Base-by-base conservation (phyloP, 2,329 filamentous ascomycete species). In the Colletotrichum coccodes region DNA sequence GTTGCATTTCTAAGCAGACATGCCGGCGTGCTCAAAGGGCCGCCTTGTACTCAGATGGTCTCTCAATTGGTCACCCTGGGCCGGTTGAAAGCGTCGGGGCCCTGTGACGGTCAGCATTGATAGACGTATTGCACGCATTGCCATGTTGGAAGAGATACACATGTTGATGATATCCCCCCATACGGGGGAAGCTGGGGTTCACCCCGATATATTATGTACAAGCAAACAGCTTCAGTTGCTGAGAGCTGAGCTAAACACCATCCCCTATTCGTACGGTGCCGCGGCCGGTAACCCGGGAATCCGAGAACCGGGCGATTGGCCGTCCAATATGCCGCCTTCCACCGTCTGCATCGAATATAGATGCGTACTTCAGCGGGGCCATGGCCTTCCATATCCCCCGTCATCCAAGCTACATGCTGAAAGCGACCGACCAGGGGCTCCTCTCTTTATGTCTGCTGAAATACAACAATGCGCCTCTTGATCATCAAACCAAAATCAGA, bases 351-450 rank as follows among this genome's bases (percentile, higher is more conserved):
- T 69, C 46, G 44, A 67, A 63, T 36, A 28, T 34, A 40, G 30
- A 54, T 63, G 67, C 63, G 42, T 52, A 44, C 61, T 52, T 40
- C 40, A 5, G 36, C 26, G 21, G 18, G 28, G 38, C 28, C 49
- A 32, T 36, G 50, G 44, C 38, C 63, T 26, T 52, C 65, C 52
- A 40, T 47, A n/a, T 64, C 53, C 46, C 60, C 34, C 62, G 12
- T 68, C 63, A 68, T 68, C 67, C 64, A 68, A 70, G 67, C 50
- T 58, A 68, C 64, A 68, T 68, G 64, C 58, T 70, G 63, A 70
- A 68, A 70, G 64, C 57, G 67, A 70, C 67, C 58, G 64, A 68
- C 67, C 64, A 63, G 47, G 62, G 67, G 64, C 57, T 70, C 64
- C 57, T 68, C 64, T 67, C 57, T 68, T 68, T 63, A 67, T 63